phyloP scores from a whole-genome alignment of 2,329 filamentous ascomycete species.

The Talaromyces sp. region DNA sequence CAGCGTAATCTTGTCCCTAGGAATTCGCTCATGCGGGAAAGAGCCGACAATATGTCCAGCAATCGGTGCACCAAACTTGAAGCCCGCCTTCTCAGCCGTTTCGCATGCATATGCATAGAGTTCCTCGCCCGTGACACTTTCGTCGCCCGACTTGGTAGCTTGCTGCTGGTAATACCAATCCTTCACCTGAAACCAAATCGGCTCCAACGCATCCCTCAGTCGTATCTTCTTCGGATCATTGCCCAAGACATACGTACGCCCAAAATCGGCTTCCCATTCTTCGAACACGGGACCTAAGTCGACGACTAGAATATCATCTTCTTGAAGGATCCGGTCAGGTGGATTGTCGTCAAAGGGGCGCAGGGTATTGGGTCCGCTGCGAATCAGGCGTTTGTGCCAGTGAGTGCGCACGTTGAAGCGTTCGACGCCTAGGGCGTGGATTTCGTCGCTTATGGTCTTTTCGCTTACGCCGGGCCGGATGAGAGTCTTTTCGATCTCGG shows the following conservation, averaged over 20 bases:
- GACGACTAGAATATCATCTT: slow-evolving; percentile 51
- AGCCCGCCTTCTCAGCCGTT: slow-evolving; percentile 40
- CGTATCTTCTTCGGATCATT: slow-evolving; percentile 45
- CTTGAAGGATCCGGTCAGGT: slow-evolving; percentile 47
- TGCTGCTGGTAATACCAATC: slow-evolving; percentile 26
- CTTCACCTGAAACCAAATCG: slow-evolving; percentile 48
- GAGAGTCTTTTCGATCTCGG: slow-evolving; percentile 46
- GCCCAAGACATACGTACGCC: slow-evolving; percentile 52
- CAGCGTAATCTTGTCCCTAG: slow-evolving; percentile 44
- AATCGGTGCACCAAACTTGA: slow-evolving; percentile 44
- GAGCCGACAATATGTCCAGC: slow-evolving; percentile 51
- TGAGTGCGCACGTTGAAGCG: slow-evolving; percentile 48
- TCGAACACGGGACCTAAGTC: slow-evolving; percentile 54
- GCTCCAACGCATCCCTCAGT: slow-evolving; percentile 47
- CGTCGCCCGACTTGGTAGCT: slow-evolving; percentile 12
- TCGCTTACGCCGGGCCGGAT: slow-evolving; percentile 49
- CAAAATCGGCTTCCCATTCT: slow-evolving; percentile 53
- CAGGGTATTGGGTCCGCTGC: slow-evolving; percentile 51
- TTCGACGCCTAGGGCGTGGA: slow-evolving; percentile 44
- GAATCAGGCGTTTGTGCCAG: slow-evolving; percentile 53
- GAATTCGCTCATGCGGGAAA: slow-evolving; percentile 53
- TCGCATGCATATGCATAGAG: slow-evolving; percentile 46
- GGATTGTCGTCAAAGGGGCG: slow-evolving; percentile 49
- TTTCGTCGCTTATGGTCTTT: slow-evolving; percentile 47
- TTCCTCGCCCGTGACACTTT: slow-evolving; percentile 48